Conservation (phyloP, 176 grass and related monocot species). For the Triticum aestivum region IWGSC_CS_RefSeq_v2.1 NC_057814.1:565496801-565497300, state of each 20-base stretch:
- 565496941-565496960: slow-evolving; percentile 47
- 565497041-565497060: neutral
- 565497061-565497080: slow-evolving; percentile 2
- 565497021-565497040: neutral
- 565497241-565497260: slow-evolving; percentile 84
- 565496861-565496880: neutral
- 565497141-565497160: slow-evolving; percentile 95
- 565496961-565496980: slow-evolving; percentile 53
- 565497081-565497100: slow-evolving; percentile 57
- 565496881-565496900: slow-evolving; percentile 21
- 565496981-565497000: slow-evolving; percentile 98
- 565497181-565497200: slow-evolving; percentile 82
- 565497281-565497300: slow-evolving; percentile 70
- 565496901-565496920: slow-evolving; percentile 64
- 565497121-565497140: slow-evolving; percentile 89
- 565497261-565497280: slow-evolving; percentile 80
- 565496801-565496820: too few relatives aligned
- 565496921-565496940: slow-evolving; percentile 35
- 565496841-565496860: too few relatives aligned
- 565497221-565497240: slow-evolving; percentile 61
- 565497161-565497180: slow-evolving; percentile 65
- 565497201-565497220: slow-evolving; percentile 47
- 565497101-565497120: slow-evolving; percentile 74
- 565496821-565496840: too few relatives aligned
- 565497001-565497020: slow-evolving; percentile 45